Conservation (phyloP, 768 basidiomycete species). For the Coprinellus aureogranulatus region DNA sequence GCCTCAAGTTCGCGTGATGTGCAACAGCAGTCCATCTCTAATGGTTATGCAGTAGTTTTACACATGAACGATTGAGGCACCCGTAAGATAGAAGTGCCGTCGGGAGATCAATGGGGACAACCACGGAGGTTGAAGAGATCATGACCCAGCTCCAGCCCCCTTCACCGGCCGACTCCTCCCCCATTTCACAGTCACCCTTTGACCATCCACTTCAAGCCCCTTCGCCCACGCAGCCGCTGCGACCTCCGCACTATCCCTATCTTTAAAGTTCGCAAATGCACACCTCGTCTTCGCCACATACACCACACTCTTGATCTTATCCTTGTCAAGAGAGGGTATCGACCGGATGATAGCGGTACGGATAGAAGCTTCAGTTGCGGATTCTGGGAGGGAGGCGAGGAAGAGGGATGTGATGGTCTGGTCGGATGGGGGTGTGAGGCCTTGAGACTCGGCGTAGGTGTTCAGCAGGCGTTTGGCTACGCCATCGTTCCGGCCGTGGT, state of each 20-base stretch:
- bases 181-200: slow-evolving; percentile 78
- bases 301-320: slow-evolving; percentile 78
- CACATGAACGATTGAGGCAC: too few relatives aligned
- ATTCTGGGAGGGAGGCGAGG: background rate
- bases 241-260: slow-evolving; percentile 76
- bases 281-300: slow-evolving; percentile 86
- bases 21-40: too few relatives aligned
- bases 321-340: slow-evolving; percentile 59
- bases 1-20: too few relatives aligned
- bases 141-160: background rate
- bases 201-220: slow-evolving; percentile 83
- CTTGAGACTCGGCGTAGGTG: slow-evolving; percentile 75
- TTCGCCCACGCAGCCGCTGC: slow-evolving; percentile 90
- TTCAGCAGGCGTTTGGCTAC: slow-evolving; percentile 89
- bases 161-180: slow-evolving; percentile 67
- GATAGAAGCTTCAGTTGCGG: slow-evolving; percentile 70
- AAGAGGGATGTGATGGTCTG: slow-evolving; percentile 64
- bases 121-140: background rate
- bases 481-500: slow-evolving; percentile 89
- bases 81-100: background rate
- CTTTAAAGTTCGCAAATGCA: slow-evolving; percentile 93
- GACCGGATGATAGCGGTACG: slow-evolving; percentile 71
- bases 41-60: too few relatives aligned
- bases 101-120: slow-evolving; percentile 12
- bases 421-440: slow-evolving; percentile 89